Percentiles rank a stretch among this genome's conserved stretches.
phyloP scores from a whole-genome alignment of 1,284 basidiomycete species.

The Lignosus rhinocerotis region DNA sequence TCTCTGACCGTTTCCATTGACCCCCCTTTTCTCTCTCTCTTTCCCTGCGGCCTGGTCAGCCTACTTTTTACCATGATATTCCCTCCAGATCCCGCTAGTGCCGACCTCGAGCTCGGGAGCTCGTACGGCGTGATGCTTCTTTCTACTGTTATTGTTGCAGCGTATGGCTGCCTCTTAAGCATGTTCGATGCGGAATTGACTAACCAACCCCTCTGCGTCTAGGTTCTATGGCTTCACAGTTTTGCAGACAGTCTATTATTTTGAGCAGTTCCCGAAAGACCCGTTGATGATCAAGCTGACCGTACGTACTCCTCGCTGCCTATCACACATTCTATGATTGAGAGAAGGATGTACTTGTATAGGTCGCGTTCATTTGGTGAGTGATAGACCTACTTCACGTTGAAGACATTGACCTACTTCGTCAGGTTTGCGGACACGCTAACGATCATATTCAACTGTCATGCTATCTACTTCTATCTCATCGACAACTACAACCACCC shows the following conservation, averaged over 20 bases:
- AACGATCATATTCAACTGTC: slow-evolving; percentile 7
- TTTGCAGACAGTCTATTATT: slow-evolving; percentile 17
- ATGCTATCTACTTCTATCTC: slow-evolving; percentile 18
- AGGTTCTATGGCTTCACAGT: slow-evolving; percentile 18
- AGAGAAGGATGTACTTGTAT: not conserved
- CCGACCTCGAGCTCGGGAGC: slow-evolving; percentile 13
- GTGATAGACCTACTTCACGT: not conserved
- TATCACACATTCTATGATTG: not conserved
- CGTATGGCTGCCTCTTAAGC: not conserved
- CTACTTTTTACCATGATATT: slow-evolving; percentile 4
- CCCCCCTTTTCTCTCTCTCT: not conserved
- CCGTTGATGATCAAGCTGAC: slow-evolving; percentile 6
- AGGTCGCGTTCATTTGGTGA: slow-evolving; percentile 16
- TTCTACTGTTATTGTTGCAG: slow-evolving; percentile 16
- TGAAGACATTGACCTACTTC: not conserved
- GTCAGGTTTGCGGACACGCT: slow-evolving; percentile 11
- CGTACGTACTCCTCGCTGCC: not conserved
- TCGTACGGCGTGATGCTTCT: slow-evolving; percentile 22
- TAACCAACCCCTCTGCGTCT: not conserved
- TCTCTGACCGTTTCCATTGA: not conserved
- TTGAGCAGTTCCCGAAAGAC: slow-evolving; percentile 17
- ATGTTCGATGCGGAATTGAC: not conserved
- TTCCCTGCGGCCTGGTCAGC: not conserved
- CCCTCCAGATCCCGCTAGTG: not conserved
- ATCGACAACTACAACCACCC: slow-evolving; percentile 18